A percentile compares a stretch with the other conserved stretches of the same genome.
These are phyloP conservation scores for Podaxis carcinomalis DNA, from an alignment of 768 basidiomycete genomes.

Conservation along the genomic window DNA sequence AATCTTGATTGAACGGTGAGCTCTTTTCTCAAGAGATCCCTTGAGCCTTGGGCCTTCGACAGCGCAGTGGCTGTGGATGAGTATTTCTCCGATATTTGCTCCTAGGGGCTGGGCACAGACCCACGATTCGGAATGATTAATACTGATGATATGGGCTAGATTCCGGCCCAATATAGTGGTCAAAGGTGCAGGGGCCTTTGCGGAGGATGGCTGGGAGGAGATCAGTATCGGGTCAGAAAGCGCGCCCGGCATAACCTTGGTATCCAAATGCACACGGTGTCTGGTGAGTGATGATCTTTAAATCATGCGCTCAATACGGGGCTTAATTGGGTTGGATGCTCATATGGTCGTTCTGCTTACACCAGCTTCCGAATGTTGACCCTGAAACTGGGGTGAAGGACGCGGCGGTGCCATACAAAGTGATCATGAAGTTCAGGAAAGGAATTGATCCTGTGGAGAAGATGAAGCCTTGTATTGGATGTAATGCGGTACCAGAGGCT, in stretches of 20 bases:
- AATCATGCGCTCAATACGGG: background rate
- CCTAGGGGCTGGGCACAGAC: background rate
- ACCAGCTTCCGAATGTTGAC: constrained; percentile 70
- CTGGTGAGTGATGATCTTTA: constrained; percentile 42
- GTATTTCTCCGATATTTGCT: background rate
- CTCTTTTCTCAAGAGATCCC: background rate
- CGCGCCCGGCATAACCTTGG: constrained; percentile 47
- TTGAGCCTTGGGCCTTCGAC: background rate
- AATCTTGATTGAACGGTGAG: constrained; percentile 57
- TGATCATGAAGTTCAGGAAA: constrained; percentile 67
- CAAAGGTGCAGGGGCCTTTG: constrained; percentile 62
- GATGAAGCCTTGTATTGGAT: constrained; percentile 61
- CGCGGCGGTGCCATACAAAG: constrained; percentile 71
- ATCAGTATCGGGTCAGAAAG: constrained; percentile 44
- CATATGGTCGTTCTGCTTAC: constrained; percentile 4
- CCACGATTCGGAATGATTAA: background rate
- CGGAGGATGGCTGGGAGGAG: constrained; percentile 68
- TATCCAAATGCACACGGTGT: constrained; percentile 69
- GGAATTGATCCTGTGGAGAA: constrained; percentile 47
- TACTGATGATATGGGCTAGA: constrained; percentile 29
- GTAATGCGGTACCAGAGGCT: constrained; percentile 52
- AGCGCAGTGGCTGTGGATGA: background rate
- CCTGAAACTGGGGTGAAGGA: constrained; percentile 62
- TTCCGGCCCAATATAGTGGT: constrained; percentile 78
- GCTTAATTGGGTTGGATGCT: background rate